Percentiles rank a stretch among this genome's conserved stretches.
These are phyloP conservation scores for Orbilia oligospora DNA, from an alignment of 2,329 filamentous ascomycete species.

Conservation along the genomic window DNA sequence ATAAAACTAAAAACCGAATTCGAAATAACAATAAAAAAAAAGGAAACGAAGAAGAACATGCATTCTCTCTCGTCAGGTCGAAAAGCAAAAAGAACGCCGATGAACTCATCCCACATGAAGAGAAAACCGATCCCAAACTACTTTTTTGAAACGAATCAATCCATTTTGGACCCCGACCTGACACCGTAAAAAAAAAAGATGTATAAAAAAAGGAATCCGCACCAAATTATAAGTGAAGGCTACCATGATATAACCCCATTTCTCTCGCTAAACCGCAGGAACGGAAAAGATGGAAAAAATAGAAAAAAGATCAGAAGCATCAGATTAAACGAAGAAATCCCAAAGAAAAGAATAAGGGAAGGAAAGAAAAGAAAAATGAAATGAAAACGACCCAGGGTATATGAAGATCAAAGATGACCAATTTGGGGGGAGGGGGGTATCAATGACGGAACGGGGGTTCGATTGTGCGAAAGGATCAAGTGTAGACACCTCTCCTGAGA, in stretches of 20 bases:
- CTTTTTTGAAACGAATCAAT: conserved; percentile 36
- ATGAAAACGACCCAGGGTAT: conserved; percentile 21
- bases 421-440: too few relatives aligned
- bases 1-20: conserved; percentile 24
- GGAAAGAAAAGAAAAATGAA: background rate
- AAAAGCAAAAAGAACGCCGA: conserved; percentile 29
- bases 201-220: conserved; percentile 1
- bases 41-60: conserved; percentile 1
- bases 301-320: conserved; percentile 42
- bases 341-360: background rate
- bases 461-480: background rate
- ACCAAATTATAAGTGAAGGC: conserved; percentile 35
- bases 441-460: background rate
- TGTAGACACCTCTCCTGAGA: conserved; percentile 49
- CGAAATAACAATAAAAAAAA: background rate
- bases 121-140: conserved; percentile 32
- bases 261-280: conserved; percentile 61
- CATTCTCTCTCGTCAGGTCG: conserved; percentile 12
- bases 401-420: conserved; percentile 2
- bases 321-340: conserved; percentile 24
- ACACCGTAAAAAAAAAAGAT: conserved; percentile 31
- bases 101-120: conserved; percentile 28
- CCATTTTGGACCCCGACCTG: conserved; percentile 43
- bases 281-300: conserved; percentile 39
- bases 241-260: conserved; percentile 51